Percentiles rank a stretch among this genome's conserved stretches.
Conservation (phyloP, 192 early-diverging fungal species). For the Backusella circina region DNA sequence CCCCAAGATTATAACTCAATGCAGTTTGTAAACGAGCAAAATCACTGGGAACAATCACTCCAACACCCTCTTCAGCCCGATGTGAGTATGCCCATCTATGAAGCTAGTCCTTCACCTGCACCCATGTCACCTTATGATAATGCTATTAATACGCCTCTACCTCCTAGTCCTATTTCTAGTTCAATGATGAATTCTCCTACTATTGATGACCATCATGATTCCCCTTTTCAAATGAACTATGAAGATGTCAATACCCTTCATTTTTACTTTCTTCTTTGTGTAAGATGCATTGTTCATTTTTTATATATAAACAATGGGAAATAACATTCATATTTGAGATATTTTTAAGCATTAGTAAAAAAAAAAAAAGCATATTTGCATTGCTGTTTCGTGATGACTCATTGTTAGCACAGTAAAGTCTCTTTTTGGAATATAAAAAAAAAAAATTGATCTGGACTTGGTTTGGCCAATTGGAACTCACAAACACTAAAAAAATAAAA, state of each 20-base stretch:
- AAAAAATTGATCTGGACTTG: neutral
- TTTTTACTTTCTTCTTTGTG: too few relatives aligned
- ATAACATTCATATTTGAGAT: too few relatives aligned
- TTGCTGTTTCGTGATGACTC: neutral
- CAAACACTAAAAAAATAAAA: neutral
- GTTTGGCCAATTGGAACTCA: neutral
- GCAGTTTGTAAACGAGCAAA: neutral
- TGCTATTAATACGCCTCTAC: constrained; percentile 2
- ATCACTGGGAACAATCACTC: neutral
- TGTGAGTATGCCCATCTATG: neutral
- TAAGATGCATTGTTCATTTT: too few relatives aligned
- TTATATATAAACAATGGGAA: too few relatives aligned
- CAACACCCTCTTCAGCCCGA: neutral
- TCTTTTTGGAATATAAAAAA: neutral
- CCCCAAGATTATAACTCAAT: neutral
- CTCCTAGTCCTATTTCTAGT: constrained; percentile 3
- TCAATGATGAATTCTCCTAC: neutral
- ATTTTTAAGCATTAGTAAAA: too few relatives aligned
- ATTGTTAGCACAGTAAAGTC: neutral
- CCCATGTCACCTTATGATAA: neutral
- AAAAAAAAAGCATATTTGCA: too few relatives aligned
- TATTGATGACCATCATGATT: neutral
- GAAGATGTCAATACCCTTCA: constrained; percentile 8
- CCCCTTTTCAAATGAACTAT: neutral
- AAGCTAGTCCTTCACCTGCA: neutral